Base-by-base conservation (phyloP, 495 filamentous ascomycete species). In the Eremomyces bilateralis region DNA sequence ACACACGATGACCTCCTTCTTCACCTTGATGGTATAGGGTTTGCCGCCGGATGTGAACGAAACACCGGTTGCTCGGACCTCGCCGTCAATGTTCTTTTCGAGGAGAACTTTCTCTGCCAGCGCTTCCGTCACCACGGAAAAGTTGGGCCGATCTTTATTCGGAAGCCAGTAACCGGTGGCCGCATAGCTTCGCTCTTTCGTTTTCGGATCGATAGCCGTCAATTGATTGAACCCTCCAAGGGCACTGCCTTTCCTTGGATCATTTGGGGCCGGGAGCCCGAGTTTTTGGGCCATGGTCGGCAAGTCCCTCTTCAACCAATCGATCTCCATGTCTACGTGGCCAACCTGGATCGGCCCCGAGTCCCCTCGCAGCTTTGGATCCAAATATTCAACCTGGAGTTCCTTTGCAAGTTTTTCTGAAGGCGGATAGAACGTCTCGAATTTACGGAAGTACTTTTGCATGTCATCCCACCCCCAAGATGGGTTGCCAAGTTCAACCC, bases 141-240 rank as follows among this genome's bases (percentile, higher is more conserved):
- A 13, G 13, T 27, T 27, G 8, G 24, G 24, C 24, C 24, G 6
- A 6, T 13, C 24, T 6, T 6, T 8, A 27, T 8, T 13, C 24
- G 24, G 24, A 27, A 13, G 8, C 8, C 13, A 27, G 13, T 27
- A 27, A 8, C 8, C 24, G 13, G 24, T 8, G 8, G 13, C 24
- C 8, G 24, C 24, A 13, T 27, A 27, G 24, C 24, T 27, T 13
- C 24, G 6, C 24, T 6, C 13, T 6, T 13, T 27, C 16, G 49
- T 55, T 18, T 44, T 52, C 0, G 50, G 54, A 38, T 66, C 52
- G 34, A 67, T 58, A 20, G 48, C 47, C n/a, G 44, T 53, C 8
- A 56, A 34, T 21, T 47, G 50, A 32, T 59, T 59, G 42, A 62
- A 65, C 1, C 52, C 61, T 3, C 65, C 65, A 21, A 61, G 0